A percentile compares a stretch with the other conserved stretches of the same genome.
These are phyloP conservation scores for Hypoxylon sp. DNA, from an alignment of 2,329 filamentous ascomycete species.

Conservation along the genomic window DNA sequence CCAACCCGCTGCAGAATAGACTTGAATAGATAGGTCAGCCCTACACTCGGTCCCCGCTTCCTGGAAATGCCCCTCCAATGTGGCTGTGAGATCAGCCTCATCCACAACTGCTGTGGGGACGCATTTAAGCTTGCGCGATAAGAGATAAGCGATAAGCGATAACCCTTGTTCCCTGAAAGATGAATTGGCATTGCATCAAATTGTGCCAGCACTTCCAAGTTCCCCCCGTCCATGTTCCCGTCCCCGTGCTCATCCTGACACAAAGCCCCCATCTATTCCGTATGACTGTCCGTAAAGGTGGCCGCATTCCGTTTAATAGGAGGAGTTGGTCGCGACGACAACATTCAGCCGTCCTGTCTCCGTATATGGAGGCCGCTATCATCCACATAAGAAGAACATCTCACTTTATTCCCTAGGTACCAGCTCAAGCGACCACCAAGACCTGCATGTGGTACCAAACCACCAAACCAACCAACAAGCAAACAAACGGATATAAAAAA, in stretches of 20 bases:
- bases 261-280: constrained; percentile 12
- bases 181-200: constrained; percentile 40
- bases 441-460: neutral
- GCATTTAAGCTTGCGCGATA: constrained; percentile 27
- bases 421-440: neutral
- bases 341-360: neutral
- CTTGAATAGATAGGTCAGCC: constrained; percentile 20
- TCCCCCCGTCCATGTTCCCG: neutral
- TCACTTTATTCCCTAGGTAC: neutral
- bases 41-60: constrained; percentile 30
- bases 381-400: neutral
- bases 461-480: constrained; percentile 8
- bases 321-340: constrained; percentile 23
- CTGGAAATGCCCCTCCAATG: constrained; percentile 24
- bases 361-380: neutral
- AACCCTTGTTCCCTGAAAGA: constrained; percentile 27
- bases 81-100: constrained; percentile 20
- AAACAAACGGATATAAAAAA: neutral
- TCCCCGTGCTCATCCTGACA: constrained; percentile 20
- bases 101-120: neutral
- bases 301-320: constrained; percentile 4
- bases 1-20: neutral
- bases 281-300: constrained; percentile 1
- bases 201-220: neutral
- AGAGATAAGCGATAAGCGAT: constrained; percentile 39